A percentile compares a stretch with the other conserved stretches of the same genome.
These are phyloP conservation scores for Quercus phellos DNA, from an alignment of 331 rosid species.

Conservation along the genomic window DNA sequence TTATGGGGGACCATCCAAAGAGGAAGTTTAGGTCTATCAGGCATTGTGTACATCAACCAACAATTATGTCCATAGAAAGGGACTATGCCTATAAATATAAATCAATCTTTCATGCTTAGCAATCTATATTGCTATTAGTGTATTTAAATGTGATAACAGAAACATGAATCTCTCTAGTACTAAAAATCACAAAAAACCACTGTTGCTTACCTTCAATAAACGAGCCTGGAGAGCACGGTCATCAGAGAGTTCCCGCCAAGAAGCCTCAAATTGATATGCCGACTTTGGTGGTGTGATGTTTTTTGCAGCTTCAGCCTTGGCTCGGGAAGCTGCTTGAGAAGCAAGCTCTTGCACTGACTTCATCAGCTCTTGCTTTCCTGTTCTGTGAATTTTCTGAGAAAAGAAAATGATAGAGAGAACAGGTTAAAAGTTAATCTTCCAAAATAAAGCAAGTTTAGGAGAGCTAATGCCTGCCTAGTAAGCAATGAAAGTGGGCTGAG, in stretches of 20 bases:
- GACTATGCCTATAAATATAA: not conserved
- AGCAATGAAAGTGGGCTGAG: not conserved
- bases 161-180: not conserved
- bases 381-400: constrained; percentile 45
- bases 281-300: constrained; percentile 64
- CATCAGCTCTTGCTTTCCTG: constrained; percentile 41
- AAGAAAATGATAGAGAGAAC: not conserved
- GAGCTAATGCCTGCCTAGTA: not conserved
- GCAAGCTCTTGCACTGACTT: constrained; percentile 73
- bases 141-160: not conserved
- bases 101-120: not conserved
- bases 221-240: constrained; percentile 54
- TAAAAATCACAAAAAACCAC: constrained; percentile 18
- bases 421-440: not conserved
- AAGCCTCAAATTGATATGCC: constrained; percentile 84
- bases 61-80: not conserved
- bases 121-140: not conserved
- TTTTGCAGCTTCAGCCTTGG: constrained; percentile 61
- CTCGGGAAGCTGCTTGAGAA: constrained; percentile 70
- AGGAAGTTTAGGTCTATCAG: constrained; percentile 1
- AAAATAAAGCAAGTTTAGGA: not conserved
- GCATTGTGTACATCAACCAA: not conserved
- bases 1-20: not conserved
- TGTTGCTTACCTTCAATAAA: constrained; percentile 56
- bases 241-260: constrained; percentile 77